Evolutionary conservation across 2,329 filamentous ascomycete species (phyloP), one percentile per base, ranked within the genome.

Genomic region (Biscogniauxia mediterranea): DNA sequence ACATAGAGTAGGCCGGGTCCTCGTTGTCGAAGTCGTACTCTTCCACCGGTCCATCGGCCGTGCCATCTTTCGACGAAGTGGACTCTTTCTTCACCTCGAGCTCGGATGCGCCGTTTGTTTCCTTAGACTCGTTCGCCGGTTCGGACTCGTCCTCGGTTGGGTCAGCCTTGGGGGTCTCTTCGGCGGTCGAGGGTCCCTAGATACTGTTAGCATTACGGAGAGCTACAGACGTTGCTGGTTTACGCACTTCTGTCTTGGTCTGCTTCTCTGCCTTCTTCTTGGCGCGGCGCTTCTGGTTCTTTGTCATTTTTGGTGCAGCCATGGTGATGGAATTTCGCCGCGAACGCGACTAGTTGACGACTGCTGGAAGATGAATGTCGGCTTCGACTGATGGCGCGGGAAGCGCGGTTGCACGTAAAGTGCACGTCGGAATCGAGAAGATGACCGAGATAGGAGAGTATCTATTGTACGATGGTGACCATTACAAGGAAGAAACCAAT

Each of bases 191-290:
- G 52, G 66, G n/a, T 53, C 70, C 65, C 69, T 70, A 20, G n/a
- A 54, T 52, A 19, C 52, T 52, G 55, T 69, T 64, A 68, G 59
- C 64, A 64, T 62, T 58, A 62, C 66, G 4, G 19, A 38, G 20
- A 11, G 28, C 6, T 51, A 46, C 7, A 17, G 54, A 42, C 8
- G 19, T 23, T 49, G 53, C 11, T 55, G 52, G 8, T 66, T 75
- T 26, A 67, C 76, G 65, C 58, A 86, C 85, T 70, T 87, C 80
- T 75, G 84, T 79, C 57, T 83, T 79, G 68, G 85, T 78, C 71
- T 88, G 88, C 80, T 96, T 96, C 74, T 92, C 87, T 71, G 92
- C 90, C 88, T 97, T 97, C 85, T 95, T 97, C 82, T 94, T 93
- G 55, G 92, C 91, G 76, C 94, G 88, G 76, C 93, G 87, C 81